Evolutionary conservation across 805 yeast species (phyloP).

Genomic region (Starmerella scarabaei): DNA sequence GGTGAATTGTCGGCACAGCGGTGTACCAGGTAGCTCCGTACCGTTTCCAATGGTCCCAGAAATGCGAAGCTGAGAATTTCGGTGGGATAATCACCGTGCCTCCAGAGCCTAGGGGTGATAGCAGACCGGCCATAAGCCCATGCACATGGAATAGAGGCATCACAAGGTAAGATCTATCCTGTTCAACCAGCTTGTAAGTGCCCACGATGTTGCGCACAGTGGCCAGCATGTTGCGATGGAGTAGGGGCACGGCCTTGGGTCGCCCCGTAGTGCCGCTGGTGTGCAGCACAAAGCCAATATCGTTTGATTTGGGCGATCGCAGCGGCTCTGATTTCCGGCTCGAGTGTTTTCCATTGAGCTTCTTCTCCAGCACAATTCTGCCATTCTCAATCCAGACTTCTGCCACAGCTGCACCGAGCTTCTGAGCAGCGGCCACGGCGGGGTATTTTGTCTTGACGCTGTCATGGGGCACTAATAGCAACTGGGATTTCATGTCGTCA

Average conservation of each 20-base stretch:
- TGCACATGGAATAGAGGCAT: constrained; percentile 75
- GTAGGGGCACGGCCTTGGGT: constrained; percentile 62
- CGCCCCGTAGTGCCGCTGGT: constrained; percentile 69
- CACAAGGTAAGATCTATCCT: constrained; percentile 48
- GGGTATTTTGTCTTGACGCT: constrained; percentile 31
- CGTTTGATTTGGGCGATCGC: constrained; percentile 31
- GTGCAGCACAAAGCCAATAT: constrained; percentile 53
- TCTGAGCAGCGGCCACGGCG: constrained; percentile 39
- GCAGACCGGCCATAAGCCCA: constrained; percentile 53
- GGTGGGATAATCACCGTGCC: constrained; percentile 53
- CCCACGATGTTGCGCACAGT: constrained; percentile 46
- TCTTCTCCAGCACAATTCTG: constrained; percentile 29
- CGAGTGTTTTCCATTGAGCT: constrained; percentile 2
- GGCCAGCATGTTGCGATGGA: constrained; percentile 49
- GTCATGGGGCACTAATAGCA: constrained; percentile 47
- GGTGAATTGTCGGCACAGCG: constrained; percentile 67
- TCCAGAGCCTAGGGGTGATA: constrained; percentile 47
- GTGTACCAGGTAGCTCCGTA: constrained; percentile 56
- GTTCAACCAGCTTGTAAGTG: constrained; percentile 39
- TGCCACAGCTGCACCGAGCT: constrained; percentile 36
- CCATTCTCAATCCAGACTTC: constrained; percentile 39
- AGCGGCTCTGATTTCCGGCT: background rate
- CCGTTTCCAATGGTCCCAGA: constrained; percentile 45
- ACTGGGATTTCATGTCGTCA: constrained; percentile 44
- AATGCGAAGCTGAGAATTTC: constrained; percentile 44